phyloP scores from a whole-genome alignment of 306 rosid genomes.

The Castanopsis chinensis region DNA sequence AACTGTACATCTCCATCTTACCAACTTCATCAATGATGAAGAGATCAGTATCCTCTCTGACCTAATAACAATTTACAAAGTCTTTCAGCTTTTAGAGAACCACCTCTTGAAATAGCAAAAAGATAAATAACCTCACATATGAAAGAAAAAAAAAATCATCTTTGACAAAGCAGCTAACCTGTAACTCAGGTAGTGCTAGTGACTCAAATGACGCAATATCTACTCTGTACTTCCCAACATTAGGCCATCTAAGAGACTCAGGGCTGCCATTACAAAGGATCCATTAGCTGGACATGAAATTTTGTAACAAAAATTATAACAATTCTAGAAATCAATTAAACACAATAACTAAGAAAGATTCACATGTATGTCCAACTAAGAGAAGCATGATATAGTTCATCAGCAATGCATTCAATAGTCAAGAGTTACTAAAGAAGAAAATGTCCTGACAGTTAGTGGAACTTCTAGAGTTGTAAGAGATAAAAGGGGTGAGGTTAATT shows the following conservation, averaged over 20 bases:
- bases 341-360: background rate
- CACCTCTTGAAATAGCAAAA: background rate
- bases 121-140: background rate
- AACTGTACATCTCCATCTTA: slow-evolving; percentile 85
- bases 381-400: background rate
- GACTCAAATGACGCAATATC: slow-evolving; percentile 76
- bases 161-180: slow-evolving; percentile 44
- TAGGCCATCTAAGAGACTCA: slow-evolving; percentile 72
- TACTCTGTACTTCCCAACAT: slow-evolving; percentile 76
- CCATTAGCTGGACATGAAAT: slow-evolving; percentile 15
- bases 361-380: background rate
- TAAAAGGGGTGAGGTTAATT: background rate
- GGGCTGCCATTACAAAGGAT: slow-evolving; percentile 46
- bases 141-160: background rate
- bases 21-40: slow-evolving; percentile 86
- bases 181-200: slow-evolving; percentile 73
- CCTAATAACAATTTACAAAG: slow-evolving; percentile 32
- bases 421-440: background rate
- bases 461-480: background rate
- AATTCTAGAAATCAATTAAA: background rate
- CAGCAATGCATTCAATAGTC: background rate
- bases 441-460: background rate
- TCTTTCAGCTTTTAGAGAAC: slow-evolving; percentile 14
- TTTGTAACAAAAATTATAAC: background rate
- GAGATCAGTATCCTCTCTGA: slow-evolving; percentile 66